Evolutionary conservation across 352 stramenopile genomes (phyloP), one percentile per base, ranked within the genome.

Genomic region (Phytopythium litorale): DNA sequence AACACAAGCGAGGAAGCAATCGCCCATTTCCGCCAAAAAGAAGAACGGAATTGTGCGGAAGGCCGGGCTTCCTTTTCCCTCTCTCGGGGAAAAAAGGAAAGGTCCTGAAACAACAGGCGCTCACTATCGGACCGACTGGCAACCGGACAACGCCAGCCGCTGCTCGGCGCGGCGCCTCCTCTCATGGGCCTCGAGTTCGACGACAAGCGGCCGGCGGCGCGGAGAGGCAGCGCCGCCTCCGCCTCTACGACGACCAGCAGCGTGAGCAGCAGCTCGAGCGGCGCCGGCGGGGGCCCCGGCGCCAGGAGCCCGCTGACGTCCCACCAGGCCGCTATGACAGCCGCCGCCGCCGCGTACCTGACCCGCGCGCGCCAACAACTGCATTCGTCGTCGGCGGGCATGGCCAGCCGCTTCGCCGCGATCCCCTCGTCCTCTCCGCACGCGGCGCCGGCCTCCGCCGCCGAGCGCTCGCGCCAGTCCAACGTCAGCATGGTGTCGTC

Each of bases 401-500:
- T 60, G 55, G 55, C 55, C 21, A 60, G 55, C 38, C 18, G 55
- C 4, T 60, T 60, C 55, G 55, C 55, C 37, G 30, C 38, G 4
- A 51, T 60, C 37, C 55, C 55, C 19, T 57, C 51, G 3, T 38
- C 25, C 9, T 43, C 67, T 18, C 43, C 56, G 46, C 21, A 52
- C 21, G 23, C 46, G 46, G 12, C 46, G 46, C 23, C 48, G 1
- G 7, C 25, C 25, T 28, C 25, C 25, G 25, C 23, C 51, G 67
- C 60, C 18, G 70, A 76, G 54, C 77, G 75, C 52, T 78, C 72
- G 15, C 68, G 77, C 49, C 75, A 87, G 48, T 67, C 78, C 55
- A 80, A 81, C 40, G 58, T 86, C 38, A 87, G 77, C 63, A 66
- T 76, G 51, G 63, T 76, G 5, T 76, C 69, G 28, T 70, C 63